Percentiles rank a stretch among this genome's conserved stretches.
phyloP scores from a whole-genome alignment of 2,329 filamentous ascomycete species.

The Pseudogymnoascus pannorum region DNA sequence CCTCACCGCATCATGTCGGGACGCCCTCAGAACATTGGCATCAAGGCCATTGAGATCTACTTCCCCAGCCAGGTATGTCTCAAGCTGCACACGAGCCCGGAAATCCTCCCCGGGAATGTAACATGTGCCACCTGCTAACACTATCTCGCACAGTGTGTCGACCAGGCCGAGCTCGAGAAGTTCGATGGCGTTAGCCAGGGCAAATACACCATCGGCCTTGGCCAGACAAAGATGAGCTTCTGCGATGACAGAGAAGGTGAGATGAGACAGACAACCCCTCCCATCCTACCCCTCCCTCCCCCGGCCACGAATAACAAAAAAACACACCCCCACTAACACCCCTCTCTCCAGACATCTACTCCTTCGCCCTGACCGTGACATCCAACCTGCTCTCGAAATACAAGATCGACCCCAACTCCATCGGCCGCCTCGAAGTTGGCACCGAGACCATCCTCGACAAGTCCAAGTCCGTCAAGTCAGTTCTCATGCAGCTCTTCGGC shows the following conservation, averaged over 20 bases:
- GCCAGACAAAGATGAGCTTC: conserved; percentile 89
- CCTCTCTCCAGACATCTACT: conserved; percentile 67
- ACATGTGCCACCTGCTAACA: conserved; percentile 19
- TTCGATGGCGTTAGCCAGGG: conserved; percentile 75
- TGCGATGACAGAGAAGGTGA: conserved; percentile 82
- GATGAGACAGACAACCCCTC: conserved; percentile 20
- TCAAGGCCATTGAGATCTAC: conserved; percentile 89
- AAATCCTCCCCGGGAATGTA: not conserved
- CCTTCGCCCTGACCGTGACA: conserved; percentile 68
- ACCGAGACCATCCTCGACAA: conserved; percentile 84
- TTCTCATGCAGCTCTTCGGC: conserved; percentile 79
- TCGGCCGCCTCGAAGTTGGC: conserved; percentile 77
- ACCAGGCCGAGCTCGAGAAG: conserved; percentile 75
- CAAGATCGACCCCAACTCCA: conserved; percentile 68
- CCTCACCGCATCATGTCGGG: conserved; percentile 50
- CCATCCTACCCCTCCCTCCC: too few relatives aligned
- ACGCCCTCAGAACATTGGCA: conserved; percentile 80
- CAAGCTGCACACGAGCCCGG: not conserved
- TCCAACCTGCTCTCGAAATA: conserved; percentile 77
- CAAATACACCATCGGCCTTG: conserved; percentile 87
- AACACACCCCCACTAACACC: conserved; percentile 11
- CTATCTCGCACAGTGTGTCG: conserved; percentile 59
- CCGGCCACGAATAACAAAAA: too few relatives aligned
- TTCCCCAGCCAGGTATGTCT: conserved; percentile 71
- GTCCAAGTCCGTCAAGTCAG: conserved; percentile 85